These are phyloP conservation scores for Tylopilus felleus DNA, from an alignment of 768 basidiomycete genomes.

Conservation along the genomic window DNA sequence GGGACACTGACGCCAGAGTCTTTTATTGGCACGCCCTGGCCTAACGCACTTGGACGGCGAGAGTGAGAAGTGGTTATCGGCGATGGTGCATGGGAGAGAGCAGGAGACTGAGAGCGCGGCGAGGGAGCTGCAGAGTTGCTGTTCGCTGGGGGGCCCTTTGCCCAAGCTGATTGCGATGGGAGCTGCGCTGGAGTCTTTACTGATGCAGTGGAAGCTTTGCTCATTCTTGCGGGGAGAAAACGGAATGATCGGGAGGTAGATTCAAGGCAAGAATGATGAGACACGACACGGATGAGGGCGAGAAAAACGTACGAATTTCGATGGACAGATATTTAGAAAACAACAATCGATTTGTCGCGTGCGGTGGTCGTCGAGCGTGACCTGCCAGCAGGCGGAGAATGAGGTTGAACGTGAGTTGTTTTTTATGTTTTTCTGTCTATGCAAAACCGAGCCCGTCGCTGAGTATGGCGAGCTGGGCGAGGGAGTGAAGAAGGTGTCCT, in stretches of 20 bases:
- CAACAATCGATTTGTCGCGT: conserved; percentile 54
- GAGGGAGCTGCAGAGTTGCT: conserved; percentile 47
- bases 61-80: conserved; percentile 60
- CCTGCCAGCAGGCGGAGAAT: conserved; percentile 87
- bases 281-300: not conserved
- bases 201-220: conserved; percentile 80
- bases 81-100: conserved; percentile 46
- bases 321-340: conserved; percentile 45
- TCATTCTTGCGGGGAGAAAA: conserved; percentile 62
- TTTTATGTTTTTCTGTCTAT: conserved; percentile 39
- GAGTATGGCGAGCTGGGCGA: conserved; percentile 33
- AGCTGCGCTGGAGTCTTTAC: conserved; percentile 72
- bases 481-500: conserved; percentile 24
- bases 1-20: conserved; percentile 71
- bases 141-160: conserved; percentile 78
- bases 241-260: conserved; percentile 7
- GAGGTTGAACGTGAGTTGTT: conserved; percentile 43
- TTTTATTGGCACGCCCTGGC: conserved; percentile 69
- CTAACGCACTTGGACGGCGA: conserved; percentile 72
- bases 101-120: conserved; percentile 78
- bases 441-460: conserved; percentile 36
- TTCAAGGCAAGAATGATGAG: not conserved
- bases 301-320: conserved; percentile 41
- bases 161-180: conserved; percentile 85
- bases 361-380: conserved; percentile 82